These are phyloP conservation scores for Penicillium crustosum DNA, from an alignment of 2,329 filamentous ascomycete species.

Conservation along the genomic window DNA sequence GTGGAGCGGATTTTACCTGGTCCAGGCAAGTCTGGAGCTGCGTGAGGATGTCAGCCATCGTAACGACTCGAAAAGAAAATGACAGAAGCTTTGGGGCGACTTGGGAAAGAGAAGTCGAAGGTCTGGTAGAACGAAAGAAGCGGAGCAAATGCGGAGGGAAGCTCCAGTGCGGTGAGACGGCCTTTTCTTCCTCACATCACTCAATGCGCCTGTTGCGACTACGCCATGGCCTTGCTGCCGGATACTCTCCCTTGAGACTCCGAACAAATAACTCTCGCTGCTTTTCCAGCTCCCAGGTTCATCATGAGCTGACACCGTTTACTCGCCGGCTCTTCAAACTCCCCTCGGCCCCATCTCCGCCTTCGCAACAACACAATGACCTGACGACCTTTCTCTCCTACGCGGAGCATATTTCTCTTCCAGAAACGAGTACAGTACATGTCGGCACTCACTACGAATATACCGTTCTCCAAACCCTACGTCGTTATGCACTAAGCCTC, in stretches of 20 bases:
- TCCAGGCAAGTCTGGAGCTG: conserved; percentile 53
- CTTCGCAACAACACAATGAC: conserved; percentile 38
- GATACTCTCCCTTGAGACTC: neutral
- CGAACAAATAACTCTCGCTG: neutral
- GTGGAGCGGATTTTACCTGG: conserved; percentile 36
- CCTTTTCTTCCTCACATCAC: conserved; percentile 13
- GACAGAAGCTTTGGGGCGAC: neutral
- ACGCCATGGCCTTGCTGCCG: conserved; percentile 16
- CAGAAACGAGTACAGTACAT: conserved; percentile 41
- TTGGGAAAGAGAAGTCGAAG: neutral
- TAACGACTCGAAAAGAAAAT: neutral
- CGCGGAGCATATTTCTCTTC: conserved; percentile 39
- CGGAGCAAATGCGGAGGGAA: conserved; percentile 26
- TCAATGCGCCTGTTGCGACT: conserved; percentile 22
- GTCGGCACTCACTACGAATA: conserved; percentile 51
- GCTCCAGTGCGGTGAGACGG: conserved; percentile 25
- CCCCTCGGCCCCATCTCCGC: conserved; percentile 35
- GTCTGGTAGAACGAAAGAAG: conserved; percentile 6
- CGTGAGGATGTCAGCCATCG: conserved; percentile 50
- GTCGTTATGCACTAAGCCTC: conserved; percentile 41
- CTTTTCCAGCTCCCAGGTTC: conserved; percentile 16
- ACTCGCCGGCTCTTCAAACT: conserved; percentile 39
- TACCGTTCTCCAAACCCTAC: conserved; percentile 42
- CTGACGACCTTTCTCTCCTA: conserved; percentile 44
- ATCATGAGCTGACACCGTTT: conserved; percentile 28